Percentiles rank a stretch among this genome's conserved stretches.
Conservation (phyloP, 768 basidiomycete genomes). For the Tylopilus rubrobrunneus region DNA sequence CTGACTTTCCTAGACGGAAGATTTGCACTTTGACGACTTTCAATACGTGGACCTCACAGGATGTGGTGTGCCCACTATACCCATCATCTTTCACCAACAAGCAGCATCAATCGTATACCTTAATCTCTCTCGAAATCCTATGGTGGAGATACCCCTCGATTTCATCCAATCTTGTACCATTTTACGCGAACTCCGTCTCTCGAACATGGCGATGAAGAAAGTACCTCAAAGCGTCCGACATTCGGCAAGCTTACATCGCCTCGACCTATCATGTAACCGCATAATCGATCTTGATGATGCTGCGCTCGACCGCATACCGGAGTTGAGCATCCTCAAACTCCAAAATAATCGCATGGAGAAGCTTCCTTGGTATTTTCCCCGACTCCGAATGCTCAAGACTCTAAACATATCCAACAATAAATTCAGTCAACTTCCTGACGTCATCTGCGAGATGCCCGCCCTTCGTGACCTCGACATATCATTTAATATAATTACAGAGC, state of each 20-base stretch:
- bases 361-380: conserved; percentile 82
- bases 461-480: conserved; percentile 89
- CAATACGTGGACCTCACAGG: conserved; percentile 80
- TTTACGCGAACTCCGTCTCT: conserved; percentile 81
- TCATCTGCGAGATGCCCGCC: conserved; percentile 67
- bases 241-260: conserved; percentile 64
- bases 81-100: conserved; percentile 78
- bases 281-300: conserved; percentile 88
- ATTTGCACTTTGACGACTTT: conserved; percentile 64
- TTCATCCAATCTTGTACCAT: conserved; percentile 87
- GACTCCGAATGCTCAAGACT: conserved; percentile 62
- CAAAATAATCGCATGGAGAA: conserved; percentile 91
- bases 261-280: conserved; percentile 90
- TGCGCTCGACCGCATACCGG: conserved; percentile 69
- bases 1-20: conserved; percentile 56
- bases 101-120: conserved; percentile 82
- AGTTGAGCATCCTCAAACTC: conserved; percentile 63
- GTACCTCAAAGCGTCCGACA: conserved; percentile 83
- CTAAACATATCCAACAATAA: conserved; percentile 98
- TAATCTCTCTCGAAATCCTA: conserved; percentile 89
- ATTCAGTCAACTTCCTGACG: conserved; percentile 69
- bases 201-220: conserved; percentile 92
- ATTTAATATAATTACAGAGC: conserved; percentile 81
- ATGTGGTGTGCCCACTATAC: conserved; percentile 80
- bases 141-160: conserved; percentile 94